phyloP scores from a whole-genome alignment of 495 filamentous ascomycete genomes.

The Aspergillus olivimuriae region DNA sequence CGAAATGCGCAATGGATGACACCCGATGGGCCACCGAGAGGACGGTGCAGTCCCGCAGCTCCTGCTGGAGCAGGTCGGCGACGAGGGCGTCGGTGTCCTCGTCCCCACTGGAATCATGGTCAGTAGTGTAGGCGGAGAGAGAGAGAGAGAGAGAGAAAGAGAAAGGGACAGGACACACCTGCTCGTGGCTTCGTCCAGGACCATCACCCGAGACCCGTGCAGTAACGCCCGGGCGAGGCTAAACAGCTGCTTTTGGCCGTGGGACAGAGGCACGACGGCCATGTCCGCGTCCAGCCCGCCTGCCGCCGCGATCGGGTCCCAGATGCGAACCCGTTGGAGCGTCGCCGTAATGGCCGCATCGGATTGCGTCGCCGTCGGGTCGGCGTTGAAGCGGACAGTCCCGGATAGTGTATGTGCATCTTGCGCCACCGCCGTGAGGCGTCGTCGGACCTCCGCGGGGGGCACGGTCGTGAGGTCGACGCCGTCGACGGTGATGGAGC shows the following conservation, averaged over 20 bases:
- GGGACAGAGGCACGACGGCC: slow-evolving; percentile 44
- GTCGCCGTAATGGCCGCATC: slow-evolving; percentile 38
- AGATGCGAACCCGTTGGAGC: slow-evolving; percentile 44
- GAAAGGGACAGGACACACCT: too few species aligned
- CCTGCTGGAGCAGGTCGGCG: slow-evolving; percentile 52
- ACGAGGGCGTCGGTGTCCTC: slow-evolving; percentile 50
- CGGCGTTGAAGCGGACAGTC: slow-evolving; percentile 42
- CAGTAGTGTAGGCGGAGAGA: slow-evolving; percentile 1
- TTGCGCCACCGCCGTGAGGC: slow-evolving; percentile 50
- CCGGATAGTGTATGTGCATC: slow-evolving; percentile 48
- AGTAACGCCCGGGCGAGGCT: slow-evolving; percentile 58
- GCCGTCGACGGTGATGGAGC: slow-evolving; percentile 43
- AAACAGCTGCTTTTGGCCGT: slow-evolving; percentile 60
- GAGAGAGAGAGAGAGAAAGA: neutral
- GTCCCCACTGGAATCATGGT: slow-evolving; percentile 38
- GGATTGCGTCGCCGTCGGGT: slow-evolving; percentile 27
- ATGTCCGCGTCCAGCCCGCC: slow-evolving; percentile 48
- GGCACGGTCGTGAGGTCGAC: slow-evolving; percentile 41
- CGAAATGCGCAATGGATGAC: slow-evolving; percentile 51
- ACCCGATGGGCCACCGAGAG: slow-evolving; percentile 58
- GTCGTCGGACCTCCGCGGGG: slow-evolving; percentile 39
- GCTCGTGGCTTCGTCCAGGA: slow-evolving; percentile 49
- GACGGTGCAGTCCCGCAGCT: slow-evolving; percentile 53
- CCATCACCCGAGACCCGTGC: slow-evolving; percentile 36
- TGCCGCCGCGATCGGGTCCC: slow-evolving; percentile 39